Base-by-base conservation (phyloP, 495 filamentous ascomycete genomes). In the Daldinia childiae region DNA sequence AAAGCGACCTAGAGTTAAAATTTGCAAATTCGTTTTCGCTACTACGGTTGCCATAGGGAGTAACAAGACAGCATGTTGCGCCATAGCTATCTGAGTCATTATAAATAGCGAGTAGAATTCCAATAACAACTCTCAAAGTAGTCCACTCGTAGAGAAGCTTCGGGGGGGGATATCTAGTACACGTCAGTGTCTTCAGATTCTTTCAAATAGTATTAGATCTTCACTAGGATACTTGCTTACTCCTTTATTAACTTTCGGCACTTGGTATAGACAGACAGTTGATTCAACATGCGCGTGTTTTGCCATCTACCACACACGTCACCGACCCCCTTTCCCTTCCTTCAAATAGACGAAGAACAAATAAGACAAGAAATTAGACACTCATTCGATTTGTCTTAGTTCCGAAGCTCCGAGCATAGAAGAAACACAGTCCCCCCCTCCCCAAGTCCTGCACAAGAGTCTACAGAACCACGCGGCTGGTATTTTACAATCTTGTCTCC, bases 341-440 rank as follows among this genome's bases (percentile, higher is more conserved):
- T 48, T 19, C 29, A 26, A 8, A 19, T 17, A 36, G 26, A 58
- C 6, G 63, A 15, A 29, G 38, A 34, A 65, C 14, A 34, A 60
- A 39, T 70, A 66, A 59, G 34, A 27, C 52, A 64, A 64, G 14
- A 55, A 50, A 45, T 64, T 56, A 59, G 9, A 64, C 63, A 58
- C 38, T 4, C 17, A 39, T 30, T 58, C 48, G 60, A 43, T 57
- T 19, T 56, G 36, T n/a, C 48, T 41, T 68, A 72, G 6, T 52
- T 59, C 60, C 64, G 69, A 64, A 64, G 26, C 51, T 64, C 69
- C 69, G 69, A 72, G 58, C 36, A 3, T 34, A 34, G 54, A 26
- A n/a, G n/a, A 56, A 12, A 63, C 38, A 14, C 41, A 58, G 50
- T 15, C n/a, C n/a, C n/a, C n/a, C n/a, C n/a, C n/a, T 11, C 45